A percentile compares a stretch with the other conserved stretches of the same genome.
Evolutionary conservation across 345 rosid genomes (phyloP).

Genomic region (Capsella bursapastoris): DNA sequence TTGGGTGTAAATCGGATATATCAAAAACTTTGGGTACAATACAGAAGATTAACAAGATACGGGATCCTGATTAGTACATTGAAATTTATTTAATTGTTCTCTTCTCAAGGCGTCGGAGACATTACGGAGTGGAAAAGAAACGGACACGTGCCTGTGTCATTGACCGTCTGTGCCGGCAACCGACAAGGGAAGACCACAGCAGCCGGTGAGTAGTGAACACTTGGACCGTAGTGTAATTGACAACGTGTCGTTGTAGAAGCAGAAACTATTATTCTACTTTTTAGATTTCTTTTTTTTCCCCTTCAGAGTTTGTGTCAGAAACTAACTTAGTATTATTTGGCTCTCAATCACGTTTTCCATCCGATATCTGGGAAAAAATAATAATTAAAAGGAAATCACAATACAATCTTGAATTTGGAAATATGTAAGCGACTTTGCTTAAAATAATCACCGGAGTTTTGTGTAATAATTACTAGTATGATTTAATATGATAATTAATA

Average conservation of each 20-base stretch:
- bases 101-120: slow-evolving; percentile 22
- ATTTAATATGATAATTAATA: background rate
- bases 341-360: slow-evolving; percentile 17
- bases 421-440: background rate
- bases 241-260: slow-evolving; percentile 36
- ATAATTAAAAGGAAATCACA: background rate
- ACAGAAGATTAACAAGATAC: background rate
- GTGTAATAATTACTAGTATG: too few species aligned
- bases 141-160: slow-evolving; percentile 46
- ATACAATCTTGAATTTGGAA: background rate
- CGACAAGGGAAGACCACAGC: slow-evolving; percentile 44
- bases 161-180: slow-evolving; percentile 45
- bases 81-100: background rate
- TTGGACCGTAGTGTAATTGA: slow-evolving; percentile 17
- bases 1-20: background rate
- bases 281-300: background rate
- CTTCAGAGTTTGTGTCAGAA: slow-evolving; percentile 40
- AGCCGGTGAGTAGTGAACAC: slow-evolving; percentile 40
- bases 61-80: background rate
- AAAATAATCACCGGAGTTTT: background rate
- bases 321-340: slow-evolving; percentile 26
- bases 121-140: slow-evolving; percentile 22
- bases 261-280: slow-evolving; percentile 31
- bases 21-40: background rate
- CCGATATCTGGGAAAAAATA: background rate